Conservation (phyloP, 495 filamentous ascomycete genomes). For the Penicillium odoratum region DNA sequence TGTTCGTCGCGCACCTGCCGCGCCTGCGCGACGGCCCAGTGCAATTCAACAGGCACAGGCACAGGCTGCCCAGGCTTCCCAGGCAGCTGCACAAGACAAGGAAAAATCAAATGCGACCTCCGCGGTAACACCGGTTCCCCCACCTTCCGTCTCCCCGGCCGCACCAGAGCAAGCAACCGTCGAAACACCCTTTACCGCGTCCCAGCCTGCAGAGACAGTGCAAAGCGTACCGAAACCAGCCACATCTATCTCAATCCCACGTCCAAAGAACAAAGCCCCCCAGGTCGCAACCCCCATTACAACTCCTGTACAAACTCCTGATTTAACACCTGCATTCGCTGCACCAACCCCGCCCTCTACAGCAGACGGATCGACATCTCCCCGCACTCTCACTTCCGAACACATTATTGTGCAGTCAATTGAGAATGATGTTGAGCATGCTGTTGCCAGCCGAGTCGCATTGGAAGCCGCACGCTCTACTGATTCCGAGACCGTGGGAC, state of each 20-base stretch:
- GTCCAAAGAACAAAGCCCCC: conserved; percentile 28
- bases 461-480: neutral
- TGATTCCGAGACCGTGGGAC: neutral
- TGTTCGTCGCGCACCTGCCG: conserved; percentile 41
- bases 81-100: conserved; percentile 24
- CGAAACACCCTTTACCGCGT: conserved; percentile 11
- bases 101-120: conserved; percentile 2
- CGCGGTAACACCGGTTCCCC: neutral
- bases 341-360: conserved; percentile 2
- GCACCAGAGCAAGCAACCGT: conserved; percentile 15
- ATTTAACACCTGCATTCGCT: conserved; percentile 13
- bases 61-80: conserved; percentile 36
- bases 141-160: neutral
- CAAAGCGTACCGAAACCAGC: conserved; percentile 13
- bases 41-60: conserved; percentile 35
- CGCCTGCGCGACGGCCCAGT: conserved; percentile 41
- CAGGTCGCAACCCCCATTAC: neutral
- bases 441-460: neutral
- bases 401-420: conserved; percentile 15
- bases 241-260: conserved; percentile 32
- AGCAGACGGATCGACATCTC: conserved; percentile 16
- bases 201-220: conserved; percentile 17
- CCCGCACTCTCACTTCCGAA: conserved; percentile 13
- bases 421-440: conserved; percentile 13
- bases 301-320: conserved; percentile 17